Percentiles rank a stretch among this genome's conserved stretches.
Evolutionary conservation across 441 rosid species (phyloP).

Genomic region (Corymbia citriodora): DNA sequence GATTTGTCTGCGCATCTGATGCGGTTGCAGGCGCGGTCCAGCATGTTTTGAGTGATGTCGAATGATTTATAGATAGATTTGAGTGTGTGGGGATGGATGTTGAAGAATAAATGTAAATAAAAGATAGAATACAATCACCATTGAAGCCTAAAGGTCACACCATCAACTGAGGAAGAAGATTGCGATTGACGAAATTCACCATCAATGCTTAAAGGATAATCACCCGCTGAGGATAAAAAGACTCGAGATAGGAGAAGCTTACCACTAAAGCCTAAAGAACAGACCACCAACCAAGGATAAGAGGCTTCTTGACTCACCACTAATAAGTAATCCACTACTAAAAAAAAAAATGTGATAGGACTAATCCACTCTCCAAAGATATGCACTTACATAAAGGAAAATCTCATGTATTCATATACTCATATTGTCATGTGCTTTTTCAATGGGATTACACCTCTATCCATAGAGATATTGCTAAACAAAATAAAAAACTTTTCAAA

Average conservation of each 20-base stretch:
- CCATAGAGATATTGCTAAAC: background rate
- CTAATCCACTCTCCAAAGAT: background rate
- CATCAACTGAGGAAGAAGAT: background rate
- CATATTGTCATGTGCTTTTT: background rate
- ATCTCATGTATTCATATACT: background rate
- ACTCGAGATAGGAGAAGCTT: no score
- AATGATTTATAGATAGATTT: background rate
- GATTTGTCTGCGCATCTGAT: background rate
- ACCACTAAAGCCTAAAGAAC: background rate
- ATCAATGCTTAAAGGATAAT: background rate
- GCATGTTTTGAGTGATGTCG: background rate
- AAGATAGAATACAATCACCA: background rate
- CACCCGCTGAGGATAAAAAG: background rate
- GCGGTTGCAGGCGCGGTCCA: background rate
- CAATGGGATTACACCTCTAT: background rate
- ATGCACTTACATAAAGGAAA: background rate
- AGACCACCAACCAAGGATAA: background rate
- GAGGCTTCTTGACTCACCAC: background rate
- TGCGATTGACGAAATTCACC: background rate
- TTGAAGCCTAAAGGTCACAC: background rate
- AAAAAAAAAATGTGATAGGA: background rate
- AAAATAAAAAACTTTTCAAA: no score
- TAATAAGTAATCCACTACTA: background rate
- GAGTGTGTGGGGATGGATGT: background rate
- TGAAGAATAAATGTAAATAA: background rate